Evolutionary conservation across 257 asterid genomes (phyloP).

Genomic region (Solanum dulcamara): DNA sequence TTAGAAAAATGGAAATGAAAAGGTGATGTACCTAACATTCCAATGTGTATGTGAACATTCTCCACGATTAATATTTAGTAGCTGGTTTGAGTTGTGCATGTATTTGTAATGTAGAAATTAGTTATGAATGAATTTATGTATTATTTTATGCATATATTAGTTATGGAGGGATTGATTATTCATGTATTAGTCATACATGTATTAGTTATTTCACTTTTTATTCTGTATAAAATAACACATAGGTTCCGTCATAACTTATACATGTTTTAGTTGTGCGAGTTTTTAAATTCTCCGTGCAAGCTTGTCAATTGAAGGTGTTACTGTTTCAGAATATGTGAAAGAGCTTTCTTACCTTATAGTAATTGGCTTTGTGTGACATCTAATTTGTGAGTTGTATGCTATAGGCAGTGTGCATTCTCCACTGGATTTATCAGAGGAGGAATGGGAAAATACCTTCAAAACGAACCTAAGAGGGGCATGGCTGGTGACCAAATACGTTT

Average conservation of each 20-base stretch:
- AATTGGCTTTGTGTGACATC: background rate
- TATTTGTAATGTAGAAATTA: no score
- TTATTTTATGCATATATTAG: no score
- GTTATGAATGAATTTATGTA: no score
- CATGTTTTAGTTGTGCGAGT: no score
- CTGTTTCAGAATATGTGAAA: background rate
- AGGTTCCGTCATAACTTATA: no score
- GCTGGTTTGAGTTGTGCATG: no score
- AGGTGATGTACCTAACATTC: background rate
- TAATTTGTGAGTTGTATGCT: background rate
- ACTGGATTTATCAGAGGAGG: conserved; percentile 37
- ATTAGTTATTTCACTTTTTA: no score
- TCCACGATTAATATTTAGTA: background rate
- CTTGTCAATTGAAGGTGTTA: no score
- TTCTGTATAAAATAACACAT: no score
- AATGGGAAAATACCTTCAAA: conserved; percentile 22
- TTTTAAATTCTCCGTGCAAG: no score
- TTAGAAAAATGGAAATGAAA: background rate
- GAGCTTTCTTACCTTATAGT: background rate
- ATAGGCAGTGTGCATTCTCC: conserved; percentile 30
- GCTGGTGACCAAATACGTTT: conserved; percentile 50
- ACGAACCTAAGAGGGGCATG: conserved; percentile 43
- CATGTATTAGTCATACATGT: no score
- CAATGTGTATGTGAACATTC: background rate
- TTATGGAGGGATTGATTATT: no score